These are phyloP conservation scores for Termitomyces sp. DNA, from an alignment of 768 basidiomycete species.

Conservation along the genomic window DNA sequence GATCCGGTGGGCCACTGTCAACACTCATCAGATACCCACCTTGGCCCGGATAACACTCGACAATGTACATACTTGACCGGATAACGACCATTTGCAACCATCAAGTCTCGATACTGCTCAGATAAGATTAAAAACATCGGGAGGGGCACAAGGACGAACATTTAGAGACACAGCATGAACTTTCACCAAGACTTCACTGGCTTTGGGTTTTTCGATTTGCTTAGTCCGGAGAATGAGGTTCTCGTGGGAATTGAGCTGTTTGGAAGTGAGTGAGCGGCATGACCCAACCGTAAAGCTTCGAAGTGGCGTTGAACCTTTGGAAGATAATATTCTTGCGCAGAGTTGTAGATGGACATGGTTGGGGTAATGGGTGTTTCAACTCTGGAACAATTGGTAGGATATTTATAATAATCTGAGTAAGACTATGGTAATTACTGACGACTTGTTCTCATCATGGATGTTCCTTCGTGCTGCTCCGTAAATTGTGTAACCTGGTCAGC, in stretches of 20 bases:
- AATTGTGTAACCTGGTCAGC: not conserved
- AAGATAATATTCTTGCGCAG: slow-evolving; percentile 12
- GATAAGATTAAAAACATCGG: not conserved
- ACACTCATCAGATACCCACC: not conserved
- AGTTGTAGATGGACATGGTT: slow-evolving; percentile 8
- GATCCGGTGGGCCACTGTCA: slow-evolving; percentile 13
- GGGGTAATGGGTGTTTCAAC: not conserved
- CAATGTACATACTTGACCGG: slow-evolving; percentile 20
- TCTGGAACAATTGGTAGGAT: not conserved
- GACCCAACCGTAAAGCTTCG: not conserved
- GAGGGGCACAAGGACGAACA: slow-evolving; percentile 17
- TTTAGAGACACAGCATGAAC: slow-evolving; percentile 53
- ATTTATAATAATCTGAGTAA: not conserved
- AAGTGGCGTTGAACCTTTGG: slow-evolving; percentile 4
- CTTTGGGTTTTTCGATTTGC: slow-evolving; percentile 25
- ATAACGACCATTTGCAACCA: slow-evolving; percentile 33
- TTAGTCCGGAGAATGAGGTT: slow-evolving; percentile 19
- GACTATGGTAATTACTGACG: not conserved
- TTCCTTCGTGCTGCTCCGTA: not conserved
- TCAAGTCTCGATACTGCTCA: slow-evolving; percentile 43
- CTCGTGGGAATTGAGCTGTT: slow-evolving; percentile 16
- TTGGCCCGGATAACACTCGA: not conserved
- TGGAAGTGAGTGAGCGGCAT: not conserved
- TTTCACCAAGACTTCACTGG: slow-evolving; percentile 49
- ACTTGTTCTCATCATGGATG: not conserved